These are phyloP conservation scores for Lophium mytilinum DNA, from an alignment of 495 filamentous ascomycete genomes.

Conservation along the genomic window DNA sequence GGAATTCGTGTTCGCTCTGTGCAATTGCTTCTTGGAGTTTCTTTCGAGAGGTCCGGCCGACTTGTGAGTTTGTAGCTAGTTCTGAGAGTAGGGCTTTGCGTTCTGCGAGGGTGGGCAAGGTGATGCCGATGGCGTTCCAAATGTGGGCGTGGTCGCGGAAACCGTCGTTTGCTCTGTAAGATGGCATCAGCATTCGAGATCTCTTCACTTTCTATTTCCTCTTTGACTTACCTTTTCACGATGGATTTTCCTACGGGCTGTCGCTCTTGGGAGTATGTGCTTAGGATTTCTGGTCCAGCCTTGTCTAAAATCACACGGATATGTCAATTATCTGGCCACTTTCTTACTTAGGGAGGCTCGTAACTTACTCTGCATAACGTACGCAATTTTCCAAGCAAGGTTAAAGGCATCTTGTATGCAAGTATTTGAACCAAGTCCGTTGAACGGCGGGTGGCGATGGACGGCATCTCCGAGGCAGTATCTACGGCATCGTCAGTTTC, in stretches of 20 bases:
- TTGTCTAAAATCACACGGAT: neutral
- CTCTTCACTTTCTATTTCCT: neutral
- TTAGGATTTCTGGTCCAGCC: constrained; percentile 34
- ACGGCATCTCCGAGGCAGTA: constrained; percentile 48
- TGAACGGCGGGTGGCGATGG: constrained; percentile 45
- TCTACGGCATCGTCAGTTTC: neutral
- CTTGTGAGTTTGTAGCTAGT: constrained; percentile 28
- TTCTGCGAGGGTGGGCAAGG: constrained; percentile 25
- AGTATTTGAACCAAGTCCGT: constrained; percentile 47
- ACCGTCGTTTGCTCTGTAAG: constrained; percentile 40
- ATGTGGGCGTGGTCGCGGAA: constrained; percentile 39
- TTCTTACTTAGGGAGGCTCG: neutral
- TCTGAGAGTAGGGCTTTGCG: constrained; percentile 21
- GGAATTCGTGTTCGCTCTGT: constrained; percentile 40
- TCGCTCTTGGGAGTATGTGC: constrained; percentile 44
- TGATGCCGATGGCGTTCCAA: constrained; percentile 41
- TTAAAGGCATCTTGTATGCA: constrained; percentile 51
- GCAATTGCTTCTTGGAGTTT: constrained; percentile 34
- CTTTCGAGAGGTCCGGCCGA: constrained; percentile 33
- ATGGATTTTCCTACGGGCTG: constrained; percentile 42
- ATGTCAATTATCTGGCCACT: neutral
- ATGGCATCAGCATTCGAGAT: neutral
- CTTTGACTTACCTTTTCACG: constrained; percentile 28
- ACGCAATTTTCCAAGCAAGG: constrained; percentile 49
- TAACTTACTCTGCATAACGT: constrained; percentile 30